A percentile compares a stretch with the other conserved stretches of the same genome.
These are phyloP conservation scores for Lactarius psammicola DNA, from an alignment of 768 basidiomycete species.

Conservation along the genomic window DNA sequence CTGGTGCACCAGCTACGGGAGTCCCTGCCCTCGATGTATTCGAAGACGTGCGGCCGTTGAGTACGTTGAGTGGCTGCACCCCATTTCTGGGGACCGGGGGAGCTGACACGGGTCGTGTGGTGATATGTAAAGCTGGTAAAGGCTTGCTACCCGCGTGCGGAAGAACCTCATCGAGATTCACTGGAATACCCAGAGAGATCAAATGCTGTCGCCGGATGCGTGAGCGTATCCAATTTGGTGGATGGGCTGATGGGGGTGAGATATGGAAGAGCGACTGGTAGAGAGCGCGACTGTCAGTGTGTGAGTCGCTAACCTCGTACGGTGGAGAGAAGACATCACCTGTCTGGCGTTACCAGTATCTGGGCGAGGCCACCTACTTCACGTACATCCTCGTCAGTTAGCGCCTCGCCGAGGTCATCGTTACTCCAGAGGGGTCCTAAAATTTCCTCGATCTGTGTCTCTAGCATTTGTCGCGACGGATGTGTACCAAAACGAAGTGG, in stretches of 20 bases:
- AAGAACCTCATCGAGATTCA: conserved; percentile 91
- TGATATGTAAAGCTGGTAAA: conserved; percentile 79
- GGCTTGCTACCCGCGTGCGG: conserved; percentile 62
- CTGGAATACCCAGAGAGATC: conserved; percentile 88
- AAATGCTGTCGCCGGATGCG: conserved; percentile 88
- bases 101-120: conserved; percentile 77
- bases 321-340: conserved; percentile 45
- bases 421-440: conserved; percentile 64
- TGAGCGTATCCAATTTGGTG: conserved; percentile 94
- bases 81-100: conserved; percentile 61
- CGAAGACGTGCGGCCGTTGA: conserved; percentile 37
- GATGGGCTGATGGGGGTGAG: conserved; percentile 70
- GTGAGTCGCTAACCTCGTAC: conserved; percentile 30
- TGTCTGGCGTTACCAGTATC: conserved; percentile 69
- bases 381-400: conserved; percentile 71
- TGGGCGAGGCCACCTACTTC: conserved; percentile 80
- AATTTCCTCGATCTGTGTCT: conserved; percentile 61
- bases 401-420: conserved; percentile 48
- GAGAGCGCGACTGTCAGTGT: conserved; percentile 63
- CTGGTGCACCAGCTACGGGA: conserved; percentile 40
- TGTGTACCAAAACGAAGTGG: conserved; percentile 64
- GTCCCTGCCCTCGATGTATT: conserved; percentile 53
- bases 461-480: conserved; percentile 55
- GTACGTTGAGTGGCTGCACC: conserved; percentile 35
- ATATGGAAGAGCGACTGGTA: conserved; percentile 68